These are phyloP conservation scores for Leptographium lundbergii DNA, from an alignment of 2,329 filamentous ascomycete species.

Conservation along the genomic window DNA sequence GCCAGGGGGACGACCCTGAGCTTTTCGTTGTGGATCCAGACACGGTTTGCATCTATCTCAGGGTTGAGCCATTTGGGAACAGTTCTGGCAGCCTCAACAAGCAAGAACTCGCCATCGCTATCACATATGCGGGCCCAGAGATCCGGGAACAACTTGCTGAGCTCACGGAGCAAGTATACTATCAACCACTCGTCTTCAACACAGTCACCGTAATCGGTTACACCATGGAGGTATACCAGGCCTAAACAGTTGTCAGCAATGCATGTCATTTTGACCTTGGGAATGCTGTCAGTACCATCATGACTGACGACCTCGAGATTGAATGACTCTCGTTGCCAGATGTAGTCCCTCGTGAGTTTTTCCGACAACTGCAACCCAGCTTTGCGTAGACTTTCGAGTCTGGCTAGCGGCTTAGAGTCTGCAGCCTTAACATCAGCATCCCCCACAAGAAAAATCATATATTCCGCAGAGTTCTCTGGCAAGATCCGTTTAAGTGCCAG, in stretches of 20 bases:
- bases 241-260: constrained; percentile 20
- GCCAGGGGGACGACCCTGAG: constrained; percentile 7
- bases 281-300: constrained; percentile 31
- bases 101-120: constrained; percentile 85
- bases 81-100: constrained; percentile 83
- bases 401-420: constrained; percentile 41
- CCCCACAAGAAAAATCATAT: constrained; percentile 63
- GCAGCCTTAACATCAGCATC: constrained; percentile 28
- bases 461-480: constrained; percentile 77
- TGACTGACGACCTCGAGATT: constrained; percentile 51
- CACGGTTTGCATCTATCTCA: constrained; percentile 73
- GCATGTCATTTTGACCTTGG: background rate
- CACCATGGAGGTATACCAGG: constrained; percentile 55
- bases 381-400: constrained; percentile 61
- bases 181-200: constrained; percentile 97
- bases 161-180: constrained; percentile 73
- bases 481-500: constrained; percentile 22
- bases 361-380: constrained; percentile 50
- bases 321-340: constrained; percentile 87
- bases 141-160: constrained; percentile 59
- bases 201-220: constrained; percentile 82
- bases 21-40: constrained; percentile 70
- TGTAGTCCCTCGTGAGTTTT: constrained; percentile 65
- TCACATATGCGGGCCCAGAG: constrained; percentile 78
- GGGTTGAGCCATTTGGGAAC: constrained; percentile 86